These are phyloP conservation scores for Psidium guajava DNA, from an alignment of 345 rosid genomes.

Conservation along the genomic window DNA sequence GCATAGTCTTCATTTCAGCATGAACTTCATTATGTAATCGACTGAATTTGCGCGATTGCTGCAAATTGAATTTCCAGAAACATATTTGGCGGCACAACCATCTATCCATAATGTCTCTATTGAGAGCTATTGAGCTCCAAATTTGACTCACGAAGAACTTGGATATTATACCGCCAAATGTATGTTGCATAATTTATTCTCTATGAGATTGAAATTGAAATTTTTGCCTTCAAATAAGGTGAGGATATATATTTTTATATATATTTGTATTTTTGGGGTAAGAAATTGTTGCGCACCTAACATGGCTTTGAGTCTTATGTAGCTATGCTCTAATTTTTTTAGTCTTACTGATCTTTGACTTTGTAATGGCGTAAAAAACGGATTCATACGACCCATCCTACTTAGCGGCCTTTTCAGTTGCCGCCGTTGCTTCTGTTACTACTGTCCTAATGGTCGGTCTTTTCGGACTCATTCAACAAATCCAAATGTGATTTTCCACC, in stretches of 20 bases:
- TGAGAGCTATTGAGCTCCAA: background rate
- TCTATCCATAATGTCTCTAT: fast-evolving
- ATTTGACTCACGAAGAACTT: background rate
- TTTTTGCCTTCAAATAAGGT: background rate
- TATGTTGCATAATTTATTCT: background rate
- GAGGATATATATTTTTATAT: background rate
- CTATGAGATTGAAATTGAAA: background rate
- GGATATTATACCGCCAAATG: background rate
- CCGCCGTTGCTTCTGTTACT: no score
- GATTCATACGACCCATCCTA: no score
- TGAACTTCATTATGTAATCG: background rate
- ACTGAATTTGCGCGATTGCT: no score
- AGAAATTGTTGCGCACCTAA: background rate
- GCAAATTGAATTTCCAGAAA: background rate
- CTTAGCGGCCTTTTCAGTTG: no score
- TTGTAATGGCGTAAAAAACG: no score
- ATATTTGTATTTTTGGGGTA: background rate
- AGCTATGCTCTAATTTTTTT: no score
- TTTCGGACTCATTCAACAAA: background rate
- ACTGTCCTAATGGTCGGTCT: no score
- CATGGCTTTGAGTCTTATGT: no score
- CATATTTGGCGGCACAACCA: fast-evolving
- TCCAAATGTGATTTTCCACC: background rate
- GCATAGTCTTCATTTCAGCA: background rate
- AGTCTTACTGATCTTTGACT: no score